phyloP scores from a whole-genome alignment of 2,329 filamentous ascomycete species.

The Acarospora socialis region DNA sequence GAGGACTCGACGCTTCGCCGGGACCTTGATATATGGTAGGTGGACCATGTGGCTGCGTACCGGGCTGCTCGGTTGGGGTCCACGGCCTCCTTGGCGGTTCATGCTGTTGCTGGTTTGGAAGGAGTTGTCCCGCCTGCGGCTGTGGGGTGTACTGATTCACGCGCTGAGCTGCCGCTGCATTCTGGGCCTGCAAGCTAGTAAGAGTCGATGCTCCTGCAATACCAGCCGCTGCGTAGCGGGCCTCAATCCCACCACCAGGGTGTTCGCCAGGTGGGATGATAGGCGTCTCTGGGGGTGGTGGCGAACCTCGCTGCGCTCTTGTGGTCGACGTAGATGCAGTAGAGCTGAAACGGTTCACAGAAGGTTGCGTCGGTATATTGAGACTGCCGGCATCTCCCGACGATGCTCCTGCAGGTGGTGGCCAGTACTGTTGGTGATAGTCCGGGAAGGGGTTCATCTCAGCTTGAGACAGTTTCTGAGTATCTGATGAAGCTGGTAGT shows the following conservation, averaged over 20 bases:
- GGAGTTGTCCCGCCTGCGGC: constrained; percentile 23
- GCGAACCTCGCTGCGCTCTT: constrained; percentile 78
- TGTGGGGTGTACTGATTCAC: constrained; percentile 59
- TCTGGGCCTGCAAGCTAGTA: constrained; percentile 59
- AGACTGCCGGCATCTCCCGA: constrained; percentile 23
- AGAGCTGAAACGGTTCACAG: constrained; percentile 53
- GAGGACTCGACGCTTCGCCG: constrained; percentile 46
- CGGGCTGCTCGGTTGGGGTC: constrained; percentile 88
- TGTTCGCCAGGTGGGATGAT: constrained; percentile 56
- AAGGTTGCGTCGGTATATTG: constrained; percentile 37
- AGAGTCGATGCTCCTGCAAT: constrained; percentile 77
- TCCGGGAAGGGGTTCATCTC: constrained; percentile 33
- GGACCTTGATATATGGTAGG: constrained; percentile 84
- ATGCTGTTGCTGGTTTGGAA: constrained; percentile 21
- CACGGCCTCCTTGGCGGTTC: constrained; percentile 51
- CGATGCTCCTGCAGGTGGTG: constrained; percentile 31
- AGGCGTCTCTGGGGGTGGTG: constrained; percentile 87
- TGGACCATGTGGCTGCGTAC: constrained; percentile 73
- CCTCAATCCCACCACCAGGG: constrained; percentile 74
- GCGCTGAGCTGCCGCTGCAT: constrained; percentile 67
- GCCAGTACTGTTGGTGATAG: constrained; percentile 49
- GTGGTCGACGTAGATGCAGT: constrained; percentile 91
- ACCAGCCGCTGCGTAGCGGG: constrained; percentile 77
- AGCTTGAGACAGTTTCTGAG: constrained; percentile 15
- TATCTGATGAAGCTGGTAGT: constrained; percentile 26